Evolutionary conservation across 2,329 filamentous ascomycete genomes (phyloP).

Genomic region (Fusarium acutatum): DNA sequence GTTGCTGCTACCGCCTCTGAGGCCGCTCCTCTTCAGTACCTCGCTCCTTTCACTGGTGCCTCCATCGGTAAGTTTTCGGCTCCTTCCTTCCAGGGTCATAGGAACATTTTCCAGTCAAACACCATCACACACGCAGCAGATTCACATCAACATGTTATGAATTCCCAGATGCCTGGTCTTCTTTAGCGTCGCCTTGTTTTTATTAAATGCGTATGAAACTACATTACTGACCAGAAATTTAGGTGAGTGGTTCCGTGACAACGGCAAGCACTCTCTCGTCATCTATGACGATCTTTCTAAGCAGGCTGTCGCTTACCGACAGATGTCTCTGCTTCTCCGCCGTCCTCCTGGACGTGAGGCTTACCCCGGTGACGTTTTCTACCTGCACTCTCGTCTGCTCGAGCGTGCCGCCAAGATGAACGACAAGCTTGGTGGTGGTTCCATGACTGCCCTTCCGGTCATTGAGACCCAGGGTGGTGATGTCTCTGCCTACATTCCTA

Average conservation of each 20-base stretch:
- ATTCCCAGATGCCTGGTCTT: background rate
- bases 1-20: slow-evolving; percentile 98
- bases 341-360: slow-evolving; percentile 99
- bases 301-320: slow-evolving; percentile 97
- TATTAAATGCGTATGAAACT: too few species aligned
- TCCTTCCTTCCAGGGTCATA: fast-evolving
- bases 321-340: slow-evolving; percentile 98
- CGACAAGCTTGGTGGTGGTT: slow-evolving; percentile 93
- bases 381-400: slow-evolving; percentile 98
- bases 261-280: slow-evolving; percentile 87
- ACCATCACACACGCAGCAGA: background rate
- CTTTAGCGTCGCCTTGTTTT: background rate
- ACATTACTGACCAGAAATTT: slow-evolving; percentile 35
- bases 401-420: slow-evolving; percentile 99
- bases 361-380: slow-evolving; percentile 99
- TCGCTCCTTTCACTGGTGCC: slow-evolving; percentile 88
- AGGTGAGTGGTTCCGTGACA: slow-evolving; percentile 81
- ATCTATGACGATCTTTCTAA: slow-evolving; percentile 97
- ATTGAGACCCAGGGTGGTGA: slow-evolving; percentile 99
- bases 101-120: background rate
- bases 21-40: slow-evolving; percentile 92
- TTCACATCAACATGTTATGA: background rate
- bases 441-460: slow-evolving; percentile 94
- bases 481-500: slow-evolving; percentile 99
- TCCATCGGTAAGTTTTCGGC: slow-evolving; percentile 38